These are phyloP conservation scores for Nakazawaea molendinolei DNA, from an alignment of 805 yeast species.

Conservation along the genomic window DNA sequence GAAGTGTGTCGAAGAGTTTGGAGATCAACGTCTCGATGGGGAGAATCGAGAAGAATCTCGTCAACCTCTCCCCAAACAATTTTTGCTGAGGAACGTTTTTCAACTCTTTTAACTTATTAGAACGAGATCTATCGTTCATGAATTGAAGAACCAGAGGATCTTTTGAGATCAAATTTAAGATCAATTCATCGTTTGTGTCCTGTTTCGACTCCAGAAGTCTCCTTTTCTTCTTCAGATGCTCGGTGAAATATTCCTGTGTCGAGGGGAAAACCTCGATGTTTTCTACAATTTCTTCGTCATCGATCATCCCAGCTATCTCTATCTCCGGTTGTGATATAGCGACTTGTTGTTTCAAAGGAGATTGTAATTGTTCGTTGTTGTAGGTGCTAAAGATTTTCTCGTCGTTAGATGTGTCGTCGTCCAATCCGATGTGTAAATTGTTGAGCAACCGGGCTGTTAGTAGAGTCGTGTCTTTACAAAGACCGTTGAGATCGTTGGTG, in stretches of 20 bases:
- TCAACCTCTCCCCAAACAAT: constrained; percentile 37
- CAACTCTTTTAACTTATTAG: constrained; percentile 16
- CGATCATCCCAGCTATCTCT: constrained; percentile 35
- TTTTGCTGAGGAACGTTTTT: constrained; percentile 15
- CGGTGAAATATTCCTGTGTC: constrained; percentile 37
- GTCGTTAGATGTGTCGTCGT: constrained; percentile 33
- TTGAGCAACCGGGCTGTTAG: constrained; percentile 46
- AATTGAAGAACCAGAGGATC: constrained; percentile 50
- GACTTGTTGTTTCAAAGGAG: not conserved
- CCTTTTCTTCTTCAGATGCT: constrained; percentile 26
- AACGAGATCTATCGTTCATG: constrained; percentile 18
- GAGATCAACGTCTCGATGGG: constrained; percentile 38
- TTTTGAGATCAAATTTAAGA: constrained; percentile 32
- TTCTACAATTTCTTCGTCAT: constrained; percentile 27
- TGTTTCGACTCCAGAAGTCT: constrained; percentile 18
- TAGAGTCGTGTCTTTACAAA: constrained; percentile 45
- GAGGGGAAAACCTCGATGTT: constrained; percentile 22
- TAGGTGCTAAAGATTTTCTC: constrained; percentile 16
- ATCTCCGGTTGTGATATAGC: constrained; percentile 42
- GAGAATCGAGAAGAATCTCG: constrained; percentile 42
- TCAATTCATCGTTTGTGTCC: constrained; percentile 25
- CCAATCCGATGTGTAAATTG: constrained; percentile 44
- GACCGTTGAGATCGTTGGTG: constrained; percentile 34
- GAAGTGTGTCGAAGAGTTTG: constrained; percentile 33
- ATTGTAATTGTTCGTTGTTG: constrained; percentile 15